Evolutionary conservation across 495 filamentous ascomycete genomes (phyloP).

Genomic region (Acidiella bohemica): DNA sequence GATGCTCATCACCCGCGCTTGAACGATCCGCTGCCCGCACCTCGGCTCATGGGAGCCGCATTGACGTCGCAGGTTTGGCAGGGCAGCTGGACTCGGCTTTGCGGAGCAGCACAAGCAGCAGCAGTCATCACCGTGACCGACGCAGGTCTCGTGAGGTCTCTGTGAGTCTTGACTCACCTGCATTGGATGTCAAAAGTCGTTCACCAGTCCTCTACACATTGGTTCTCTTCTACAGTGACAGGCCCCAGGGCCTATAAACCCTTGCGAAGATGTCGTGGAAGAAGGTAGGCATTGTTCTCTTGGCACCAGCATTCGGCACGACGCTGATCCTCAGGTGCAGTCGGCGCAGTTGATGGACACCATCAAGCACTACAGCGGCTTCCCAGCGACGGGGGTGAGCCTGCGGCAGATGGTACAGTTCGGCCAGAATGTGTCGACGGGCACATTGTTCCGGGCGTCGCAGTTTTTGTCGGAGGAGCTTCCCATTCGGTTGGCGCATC

Average conservation of each 20-base stretch:
- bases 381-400: slow-evolving; percentile 93
- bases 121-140: background rate
- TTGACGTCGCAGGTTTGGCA: background rate
- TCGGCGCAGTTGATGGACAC: slow-evolving; percentile 87
- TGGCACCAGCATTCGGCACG: background rate
- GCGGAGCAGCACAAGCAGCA: background rate
- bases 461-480: slow-evolving; percentile 98
- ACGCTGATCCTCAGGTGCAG: slow-evolving; percentile 18
- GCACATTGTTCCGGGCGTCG: slow-evolving; percentile 90
- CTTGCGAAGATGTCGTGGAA: slow-evolving; percentile 19
- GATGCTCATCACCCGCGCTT: no score
- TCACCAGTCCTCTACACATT: background rate
- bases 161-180: slow-evolving; percentile 1
- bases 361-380: slow-evolving; percentile 91
- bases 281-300: slow-evolving; percentile 3
- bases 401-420: slow-evolving; percentile 99
- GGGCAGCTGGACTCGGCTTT: background rate
- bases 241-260: background rate
- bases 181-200: background rate
- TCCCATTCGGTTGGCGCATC: slow-evolving; percentile 88
- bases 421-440: slow-evolving; percentile 44
- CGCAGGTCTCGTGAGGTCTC: slow-evolving; percentile 2
- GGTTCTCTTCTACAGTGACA: background rate
- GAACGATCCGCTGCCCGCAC: no score
- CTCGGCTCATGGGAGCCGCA: no score